A percentile compares a stretch with the other conserved stretches of the same genome.
phyloP scores from a whole-genome alignment of 2,329 filamentous ascomycete species.

The Trichoderma guizhouense region DNA sequence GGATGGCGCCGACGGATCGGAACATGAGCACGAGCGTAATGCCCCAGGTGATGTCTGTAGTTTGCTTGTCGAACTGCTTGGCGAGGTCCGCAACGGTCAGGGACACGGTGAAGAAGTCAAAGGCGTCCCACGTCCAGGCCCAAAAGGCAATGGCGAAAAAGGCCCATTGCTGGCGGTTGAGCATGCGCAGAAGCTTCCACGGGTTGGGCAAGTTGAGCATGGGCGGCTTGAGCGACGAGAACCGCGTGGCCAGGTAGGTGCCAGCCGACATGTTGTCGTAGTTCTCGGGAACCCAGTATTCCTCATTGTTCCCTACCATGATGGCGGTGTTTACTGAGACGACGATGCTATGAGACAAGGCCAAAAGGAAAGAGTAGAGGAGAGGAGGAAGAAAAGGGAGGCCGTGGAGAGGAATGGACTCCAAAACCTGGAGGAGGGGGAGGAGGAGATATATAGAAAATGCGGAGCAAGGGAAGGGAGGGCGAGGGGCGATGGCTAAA shows the following conservation, averaged over 20 bases:
- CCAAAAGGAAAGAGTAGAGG: neutral
- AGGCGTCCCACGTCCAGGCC: constrained; percentile 61
- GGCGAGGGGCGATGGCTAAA: neutral
- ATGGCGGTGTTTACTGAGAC: neutral
- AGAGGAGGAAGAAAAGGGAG: neutral
- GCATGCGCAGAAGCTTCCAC: constrained; percentile 45
- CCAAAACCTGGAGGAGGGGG: neutral
- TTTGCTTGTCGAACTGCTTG: constrained; percentile 49
- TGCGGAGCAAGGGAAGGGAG: neutral
- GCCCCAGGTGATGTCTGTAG: constrained; percentile 61
- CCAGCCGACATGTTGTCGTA: constrained; percentile 48
- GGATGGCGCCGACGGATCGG: constrained; percentile 51
- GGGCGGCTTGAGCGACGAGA: constrained; percentile 55
- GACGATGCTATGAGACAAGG: neutral
- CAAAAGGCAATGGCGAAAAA: constrained; percentile 54
- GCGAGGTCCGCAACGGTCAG: constrained; percentile 55
- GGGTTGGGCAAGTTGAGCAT: constrained; percentile 55
- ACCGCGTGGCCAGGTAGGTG: constrained; percentile 49
- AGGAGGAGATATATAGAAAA: constrained; percentile 5
- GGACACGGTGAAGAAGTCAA: constrained; percentile 65
- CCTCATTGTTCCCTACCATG: constrained; percentile 24
- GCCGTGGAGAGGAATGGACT: neutral
- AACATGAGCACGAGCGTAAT: constrained; percentile 63
- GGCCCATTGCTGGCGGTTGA: constrained; percentile 50
- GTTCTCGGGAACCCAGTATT: constrained; percentile 36